phyloP scores from a whole-genome alignment of 495 filamentous ascomycete genomes.

The Aspergillus wentii region DNA sequence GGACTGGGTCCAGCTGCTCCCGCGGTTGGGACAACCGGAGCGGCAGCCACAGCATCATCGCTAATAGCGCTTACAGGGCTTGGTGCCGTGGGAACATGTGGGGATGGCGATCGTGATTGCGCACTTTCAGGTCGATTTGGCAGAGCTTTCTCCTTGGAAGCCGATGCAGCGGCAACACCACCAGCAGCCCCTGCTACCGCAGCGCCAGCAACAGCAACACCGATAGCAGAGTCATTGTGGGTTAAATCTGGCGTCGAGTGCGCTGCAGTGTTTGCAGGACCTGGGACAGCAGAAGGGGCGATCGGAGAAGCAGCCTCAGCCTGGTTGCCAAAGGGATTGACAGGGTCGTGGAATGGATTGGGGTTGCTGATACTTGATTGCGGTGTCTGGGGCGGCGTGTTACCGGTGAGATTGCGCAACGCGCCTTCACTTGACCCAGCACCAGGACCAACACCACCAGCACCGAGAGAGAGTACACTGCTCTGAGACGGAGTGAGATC shows the following conservation, averaged over 20 bases:
- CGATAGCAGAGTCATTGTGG: conserved; percentile 30
- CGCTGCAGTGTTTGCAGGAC: conserved; percentile 20
- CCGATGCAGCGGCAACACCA: conserved; percentile 29
- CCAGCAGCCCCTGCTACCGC: conserved; percentile 28
- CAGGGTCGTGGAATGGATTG: conserved; percentile 44
- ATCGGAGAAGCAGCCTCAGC: conserved; percentile 32
- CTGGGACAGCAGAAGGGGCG: conserved; percentile 8
- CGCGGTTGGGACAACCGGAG: conserved; percentile 20
- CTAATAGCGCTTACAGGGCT: conserved; percentile 33
- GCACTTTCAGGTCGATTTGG: conserved; percentile 15
- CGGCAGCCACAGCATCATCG: conserved; percentile 23
- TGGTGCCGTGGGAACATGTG: conserved; percentile 16
- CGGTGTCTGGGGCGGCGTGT: conserved; percentile 30
- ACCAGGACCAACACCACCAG: conserved; percentile 33
- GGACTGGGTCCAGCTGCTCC: conserved; percentile 41
- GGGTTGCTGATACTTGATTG: conserved; percentile 37
- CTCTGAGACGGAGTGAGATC: conserved; percentile 49
- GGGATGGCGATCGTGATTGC: conserved; percentile 11
- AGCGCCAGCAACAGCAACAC: conserved; percentile 33
- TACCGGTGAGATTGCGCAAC: conserved; percentile 34
- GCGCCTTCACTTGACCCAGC: conserved; percentile 19
- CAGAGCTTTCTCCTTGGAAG: conserved; percentile 30
- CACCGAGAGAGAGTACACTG: conserved; percentile 25
- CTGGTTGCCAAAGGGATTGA: conserved; percentile 50
- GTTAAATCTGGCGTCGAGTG: conserved; percentile 19